Evolutionary conservation across 1,139 yeast genomes (phyloP).

Genomic region (Sugiyamaella paludigena): DNA sequence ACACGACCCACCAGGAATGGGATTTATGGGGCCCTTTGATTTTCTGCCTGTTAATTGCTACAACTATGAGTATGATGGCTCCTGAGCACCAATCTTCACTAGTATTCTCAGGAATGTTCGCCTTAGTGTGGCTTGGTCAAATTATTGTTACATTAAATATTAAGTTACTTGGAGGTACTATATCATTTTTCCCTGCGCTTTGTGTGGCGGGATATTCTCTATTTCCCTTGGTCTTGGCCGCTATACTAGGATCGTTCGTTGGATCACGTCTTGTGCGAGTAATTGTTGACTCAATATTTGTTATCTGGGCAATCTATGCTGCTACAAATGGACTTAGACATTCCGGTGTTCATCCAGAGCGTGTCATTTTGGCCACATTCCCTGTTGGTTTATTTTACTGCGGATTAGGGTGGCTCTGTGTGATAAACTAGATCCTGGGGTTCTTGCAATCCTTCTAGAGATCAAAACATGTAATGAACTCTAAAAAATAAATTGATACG

Average conservation of each 20-base stretch:
- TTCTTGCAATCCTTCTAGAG: too few species aligned
- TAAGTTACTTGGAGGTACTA: constrained; percentile 71
- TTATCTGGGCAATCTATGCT: constrained; percentile 73
- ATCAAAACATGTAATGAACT: background rate
- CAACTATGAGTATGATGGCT: constrained; percentile 46
- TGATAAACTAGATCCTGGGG: constrained; percentile 51
- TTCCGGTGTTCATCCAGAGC: constrained; percentile 66
- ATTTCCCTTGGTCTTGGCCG: constrained; percentile 72
- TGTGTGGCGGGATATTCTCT: constrained; percentile 80
- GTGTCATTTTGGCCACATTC: constrained; percentile 70
- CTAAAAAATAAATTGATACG: too few species aligned
- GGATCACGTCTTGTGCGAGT: constrained; percentile 56
- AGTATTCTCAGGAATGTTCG: constrained; percentile 64
- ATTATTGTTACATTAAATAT: constrained; percentile 60
- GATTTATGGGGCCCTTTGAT: constrained; percentile 89
- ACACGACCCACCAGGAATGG: constrained; percentile 53
- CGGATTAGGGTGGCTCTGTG: constrained; percentile 73
- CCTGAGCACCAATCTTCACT: constrained; percentile 42
- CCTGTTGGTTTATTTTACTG: constrained; percentile 78
- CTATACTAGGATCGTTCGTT: constrained; percentile 56
- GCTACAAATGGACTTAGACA: constrained; percentile 62
- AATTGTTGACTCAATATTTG: constrained; percentile 50
- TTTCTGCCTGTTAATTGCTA: constrained; percentile 63
- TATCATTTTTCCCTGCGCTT: constrained; percentile 73
- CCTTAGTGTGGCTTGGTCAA: constrained; percentile 56